Percentiles rank a stretch among this genome's conserved stretches.
Evolutionary conservation across 2,329 filamentous ascomycete species (phyloP).

Genomic region (Alternaria consortialis): DNA sequence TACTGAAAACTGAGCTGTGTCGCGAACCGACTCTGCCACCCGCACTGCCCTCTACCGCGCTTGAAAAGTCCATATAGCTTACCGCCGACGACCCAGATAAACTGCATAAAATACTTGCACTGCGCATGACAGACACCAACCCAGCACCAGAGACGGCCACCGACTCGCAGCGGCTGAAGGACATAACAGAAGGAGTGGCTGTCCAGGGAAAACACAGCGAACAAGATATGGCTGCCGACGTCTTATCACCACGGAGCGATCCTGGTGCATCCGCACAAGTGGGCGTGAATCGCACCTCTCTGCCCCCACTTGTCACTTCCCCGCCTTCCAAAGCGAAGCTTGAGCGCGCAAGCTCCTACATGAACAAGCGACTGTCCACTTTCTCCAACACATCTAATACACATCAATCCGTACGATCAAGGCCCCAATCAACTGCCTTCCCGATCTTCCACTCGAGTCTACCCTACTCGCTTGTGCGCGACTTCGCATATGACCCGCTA

Average conservation of each 20-base stretch:
- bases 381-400: slow-evolving; percentile 66
- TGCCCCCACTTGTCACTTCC: slow-evolving; percentile 63
- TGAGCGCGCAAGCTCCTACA: slow-evolving; percentile 73
- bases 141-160: slow-evolving; percentile 26
- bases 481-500: slow-evolving; percentile 87
- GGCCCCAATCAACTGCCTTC: slow-evolving; percentile 82
- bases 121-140: slow-evolving; percentile 48
- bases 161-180: slow-evolving; percentile 41
- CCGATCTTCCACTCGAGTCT: slow-evolving; percentile 86
- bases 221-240: slow-evolving; percentile 50
- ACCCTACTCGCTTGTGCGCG: slow-evolving; percentile 87
- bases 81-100: slow-evolving; percentile 31
- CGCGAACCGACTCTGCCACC: slow-evolving; percentile 14
- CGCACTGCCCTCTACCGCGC: slow-evolving; percentile 19
- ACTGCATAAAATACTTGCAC: slow-evolving; percentile 19
- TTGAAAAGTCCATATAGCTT: slow-evolving; percentile 12
- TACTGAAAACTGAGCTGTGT: slow-evolving; percentile 4
- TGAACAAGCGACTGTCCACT: slow-evolving; percentile 82
- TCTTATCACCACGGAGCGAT: slow-evolving; percentile 48
- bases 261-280: slow-evolving; percentile 41
- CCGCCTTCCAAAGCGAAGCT: slow-evolving; percentile 61
- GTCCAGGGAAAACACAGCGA: slow-evolving; percentile 33
- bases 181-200: slow-evolving; percentile 41
- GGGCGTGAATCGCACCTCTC: slow-evolving; percentile 51
- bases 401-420: slow-evolving; percentile 66